Percentiles rank a stretch among this genome's conserved stretches.
These are phyloP conservation scores for Centella asiatica DNA, from an alignment of 129 eudicot genomes.

Conservation along the genomic window DNA sequence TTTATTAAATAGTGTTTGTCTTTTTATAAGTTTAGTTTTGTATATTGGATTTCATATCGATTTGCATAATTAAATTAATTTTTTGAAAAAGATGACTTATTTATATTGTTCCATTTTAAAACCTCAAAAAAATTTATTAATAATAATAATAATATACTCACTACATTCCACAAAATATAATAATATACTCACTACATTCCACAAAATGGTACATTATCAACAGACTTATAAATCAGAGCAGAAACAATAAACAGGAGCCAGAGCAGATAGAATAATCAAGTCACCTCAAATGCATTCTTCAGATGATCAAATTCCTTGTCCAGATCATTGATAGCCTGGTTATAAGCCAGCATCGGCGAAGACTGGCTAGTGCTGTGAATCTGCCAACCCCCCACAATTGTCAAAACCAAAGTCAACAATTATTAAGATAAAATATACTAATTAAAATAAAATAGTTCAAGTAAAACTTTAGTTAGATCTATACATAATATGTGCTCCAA, in stretches of 20 bases:
- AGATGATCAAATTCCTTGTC: conserved; percentile 90
- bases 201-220: background rate
- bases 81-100: too few relatives aligned
- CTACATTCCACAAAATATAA: background rate
- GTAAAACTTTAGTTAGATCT: background rate
- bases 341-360: conserved; percentile 85
- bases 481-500: too few relatives aligned
- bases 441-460: background rate
- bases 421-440: background rate
- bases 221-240: background rate
- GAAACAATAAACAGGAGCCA: background rate
- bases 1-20: too few relatives aligned
- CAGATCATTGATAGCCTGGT: conserved; percentile 85
- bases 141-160: too few relatives aligned
- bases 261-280: background rate
- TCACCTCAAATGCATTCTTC: conserved; percentile 80
- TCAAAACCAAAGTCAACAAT: background rate
- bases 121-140: too few relatives aligned
- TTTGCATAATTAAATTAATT: too few relatives aligned
- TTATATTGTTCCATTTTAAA: too few relatives aligned
- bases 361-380: conserved; percentile 91
- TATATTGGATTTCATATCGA: too few relatives aligned
- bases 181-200: too few relatives aligned
- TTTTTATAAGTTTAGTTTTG: too few relatives aligned
- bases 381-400: conserved; percentile 26